A percentile compares a stretch with the other conserved stretches of the same genome.
Evolutionary conservation across 495 filamentous ascomycete genomes (phyloP).

Genomic region (Trichoderma orchidacearum): DNA sequence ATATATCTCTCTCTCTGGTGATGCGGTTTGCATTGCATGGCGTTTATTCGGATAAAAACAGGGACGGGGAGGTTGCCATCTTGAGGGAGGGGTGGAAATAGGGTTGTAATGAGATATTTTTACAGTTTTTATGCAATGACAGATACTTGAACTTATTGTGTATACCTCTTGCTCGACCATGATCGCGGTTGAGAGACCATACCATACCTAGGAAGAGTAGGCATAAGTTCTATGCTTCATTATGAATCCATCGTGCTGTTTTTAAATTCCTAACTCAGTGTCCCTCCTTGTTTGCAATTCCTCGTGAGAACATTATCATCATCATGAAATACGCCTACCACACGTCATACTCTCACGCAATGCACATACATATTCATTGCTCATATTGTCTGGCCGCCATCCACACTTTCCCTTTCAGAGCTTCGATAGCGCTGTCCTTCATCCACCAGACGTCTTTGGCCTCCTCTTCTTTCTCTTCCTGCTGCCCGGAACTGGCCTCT

Average conservation of each 20-base stretch:
- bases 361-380: background rate
- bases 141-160: background rate
- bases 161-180: no score
- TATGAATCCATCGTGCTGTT: no score
- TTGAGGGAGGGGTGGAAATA: background rate
- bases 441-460: slow-evolving; percentile 31
- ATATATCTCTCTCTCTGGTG: slow-evolving; percentile 1
- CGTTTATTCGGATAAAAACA: slow-evolving; percentile 3
- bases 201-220: no score
- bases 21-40: slow-evolving; percentile 6
- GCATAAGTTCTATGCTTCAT: no score
- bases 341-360: no score
- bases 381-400: slow-evolving; percentile 17
- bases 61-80: background rate
- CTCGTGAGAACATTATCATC: no score
- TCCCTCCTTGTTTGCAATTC: no score
- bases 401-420: slow-evolving; percentile 42
- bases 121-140: background rate
- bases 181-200: no score
- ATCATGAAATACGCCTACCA: no score
- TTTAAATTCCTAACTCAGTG: no score
- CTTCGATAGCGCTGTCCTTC: slow-evolving; percentile 36
- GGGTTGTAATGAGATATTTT: background rate
- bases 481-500: slow-evolving; percentile 3
- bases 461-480: slow-evolving; percentile 2